phyloP scores from a whole-genome alignment of 495 filamentous ascomycete genomes.

The Cercophora sp. region DNA sequence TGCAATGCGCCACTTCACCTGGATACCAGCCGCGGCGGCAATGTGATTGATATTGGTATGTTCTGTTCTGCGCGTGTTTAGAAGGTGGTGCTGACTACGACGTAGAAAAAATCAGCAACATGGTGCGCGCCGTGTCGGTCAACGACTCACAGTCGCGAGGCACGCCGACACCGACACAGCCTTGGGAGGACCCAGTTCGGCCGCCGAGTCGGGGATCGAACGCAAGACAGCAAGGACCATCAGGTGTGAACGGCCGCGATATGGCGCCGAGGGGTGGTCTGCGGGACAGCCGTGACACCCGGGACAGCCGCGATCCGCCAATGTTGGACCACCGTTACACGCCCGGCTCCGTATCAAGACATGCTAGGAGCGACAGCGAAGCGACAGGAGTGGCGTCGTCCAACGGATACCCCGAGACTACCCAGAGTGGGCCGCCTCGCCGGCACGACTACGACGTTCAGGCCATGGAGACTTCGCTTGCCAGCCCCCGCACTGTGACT shows the following conservation, averaged over 20 bases:
- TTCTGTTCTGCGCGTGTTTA: not conserved
- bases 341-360: conserved; percentile 51
- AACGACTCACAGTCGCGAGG: conserved; percentile 56
- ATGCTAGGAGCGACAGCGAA: conserved; percentile 67
- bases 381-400: conserved; percentile 71
- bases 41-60: conserved; percentile 86
- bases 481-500: conserved; percentile 65
- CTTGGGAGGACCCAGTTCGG: conserved; percentile 49
- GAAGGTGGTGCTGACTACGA: conserved; percentile 12
- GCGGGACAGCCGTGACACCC: conserved; percentile 38
- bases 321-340: conserved; percentile 60
- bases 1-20: conserved; percentile 91
- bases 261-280: conserved; percentile 30
- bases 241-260: conserved; percentile 22
- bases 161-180: conserved; percentile 44
- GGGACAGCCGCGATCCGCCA: conserved; percentile 56
- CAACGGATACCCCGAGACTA: conserved; percentile 68
- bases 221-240: conserved; percentile 29
- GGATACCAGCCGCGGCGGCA: conserved; percentile 92
- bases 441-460: conserved; percentile 95
- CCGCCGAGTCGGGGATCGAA: conserved; percentile 48
- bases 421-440: conserved; percentile 54
- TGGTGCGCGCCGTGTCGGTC: conserved; percentile 79
- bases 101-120: conserved; percentile 89
- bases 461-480: conserved; percentile 86